Conservation (phyloP, 2,329 filamentous ascomycete genomes). For the Grosmannia serpens region DNA sequence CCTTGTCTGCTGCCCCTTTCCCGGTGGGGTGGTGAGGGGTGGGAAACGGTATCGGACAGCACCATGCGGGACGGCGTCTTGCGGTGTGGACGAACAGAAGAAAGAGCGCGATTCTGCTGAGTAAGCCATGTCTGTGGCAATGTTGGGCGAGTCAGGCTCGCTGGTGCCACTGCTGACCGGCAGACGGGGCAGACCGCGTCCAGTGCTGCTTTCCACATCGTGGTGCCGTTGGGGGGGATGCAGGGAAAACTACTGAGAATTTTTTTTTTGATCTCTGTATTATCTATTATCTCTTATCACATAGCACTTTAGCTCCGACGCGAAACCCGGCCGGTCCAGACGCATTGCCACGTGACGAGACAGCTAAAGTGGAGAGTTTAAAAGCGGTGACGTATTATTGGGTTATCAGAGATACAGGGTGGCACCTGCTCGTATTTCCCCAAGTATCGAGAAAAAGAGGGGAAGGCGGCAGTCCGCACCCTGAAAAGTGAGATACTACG, state of each 20-base stretch:
- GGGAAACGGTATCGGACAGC: slow-evolving; percentile 41
- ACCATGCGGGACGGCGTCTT: slow-evolving; percentile 42
- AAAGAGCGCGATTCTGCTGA: slow-evolving; percentile 7
- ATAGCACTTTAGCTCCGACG: neutral
- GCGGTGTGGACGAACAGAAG: slow-evolving; percentile 2
- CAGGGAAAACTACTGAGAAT: neutral
- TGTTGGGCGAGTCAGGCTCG: neutral
- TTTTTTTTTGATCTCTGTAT: neutral
- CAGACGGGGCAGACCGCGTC: slow-evolving; percentile 12
- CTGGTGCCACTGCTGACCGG: neutral
- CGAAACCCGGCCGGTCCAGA: neutral
- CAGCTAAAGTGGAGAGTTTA: neutral
- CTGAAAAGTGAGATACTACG: neutral
- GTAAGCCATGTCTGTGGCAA: neutral
- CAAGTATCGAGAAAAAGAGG: neutral
- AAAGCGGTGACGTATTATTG: neutral
- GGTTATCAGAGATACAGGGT: neutral
- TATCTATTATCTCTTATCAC: neutral
- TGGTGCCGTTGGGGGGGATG: neutral
- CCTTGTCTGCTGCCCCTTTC: slow-evolving; percentile 20
- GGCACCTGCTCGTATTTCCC: neutral
- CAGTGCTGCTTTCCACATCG: slow-evolving; percentile 11
- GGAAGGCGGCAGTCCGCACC: neutral
- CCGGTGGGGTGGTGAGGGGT: neutral
- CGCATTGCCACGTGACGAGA: neutral